Base-by-base conservation (phyloP, 1,284 basidiomycete species). In the Naganishia sp. region DNA sequence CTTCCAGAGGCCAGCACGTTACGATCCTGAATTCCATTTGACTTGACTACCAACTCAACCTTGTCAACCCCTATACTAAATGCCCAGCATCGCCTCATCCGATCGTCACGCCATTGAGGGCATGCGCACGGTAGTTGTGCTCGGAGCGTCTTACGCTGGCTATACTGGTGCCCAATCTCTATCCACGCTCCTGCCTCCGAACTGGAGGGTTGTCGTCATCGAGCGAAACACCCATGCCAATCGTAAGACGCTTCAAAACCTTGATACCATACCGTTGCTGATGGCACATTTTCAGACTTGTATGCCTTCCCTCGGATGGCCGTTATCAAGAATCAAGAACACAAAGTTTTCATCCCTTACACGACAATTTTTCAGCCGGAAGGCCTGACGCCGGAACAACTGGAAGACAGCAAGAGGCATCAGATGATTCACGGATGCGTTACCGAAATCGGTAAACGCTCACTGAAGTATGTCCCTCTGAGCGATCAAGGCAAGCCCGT, bases 281-380 rank as follows among this genome's bases (percentile, higher is more conserved):
- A 28, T 28, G 13, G 15, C 28, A n/a, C 6, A 16, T 11, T 6
- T 9, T 18, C 70, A 80, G 79, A 82, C 70, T 73, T 82, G 33
- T 83, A 83, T 70, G 81, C 78, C 23, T 83, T 83, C 67, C 82
- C 83, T 1, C 79, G 83, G 65, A 81, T 79, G 69, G 75, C 79
- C 7, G 77, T 82, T 18, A 66, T 81, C 7, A 77, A 80, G 6
- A 70, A 77, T 7, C 81, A 81, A 54, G 81, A 81, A 48, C 85
- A 88, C 79, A 83, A 83, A 69, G 80, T 77, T 13, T 88, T 90
- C 77, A 85, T 90, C 70, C 88, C 89, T 0, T 88, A 87, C 75
- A 79, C 78, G 66, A 83, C 81, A 70, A 68, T 84, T 63, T 83
- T 84, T 70, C 69, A 70, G 48, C 66, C 63, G 16, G 60, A 55